Evolutionary conservation across 1,284 basidiomycete genomes (phyloP).

Genomic region (Tylopilus sp.): DNA sequence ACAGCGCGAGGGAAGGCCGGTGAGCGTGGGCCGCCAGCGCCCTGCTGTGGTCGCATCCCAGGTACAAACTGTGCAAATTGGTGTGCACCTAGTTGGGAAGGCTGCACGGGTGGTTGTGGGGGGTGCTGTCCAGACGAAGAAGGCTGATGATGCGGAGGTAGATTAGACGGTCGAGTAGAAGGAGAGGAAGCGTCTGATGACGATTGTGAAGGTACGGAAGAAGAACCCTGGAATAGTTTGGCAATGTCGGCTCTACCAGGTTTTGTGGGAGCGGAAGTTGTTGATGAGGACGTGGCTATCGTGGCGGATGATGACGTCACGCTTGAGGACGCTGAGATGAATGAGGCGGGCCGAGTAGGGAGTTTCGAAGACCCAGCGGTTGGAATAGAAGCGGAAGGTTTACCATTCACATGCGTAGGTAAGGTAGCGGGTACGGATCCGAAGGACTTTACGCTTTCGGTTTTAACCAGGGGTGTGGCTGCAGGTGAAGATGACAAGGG

Average conservation of each 20-base stretch:
- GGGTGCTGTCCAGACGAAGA: slow-evolving; percentile 35
- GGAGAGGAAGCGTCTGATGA: slow-evolving; percentile 37
- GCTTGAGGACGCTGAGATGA: slow-evolving; percentile 34
- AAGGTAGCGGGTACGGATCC: slow-evolving; percentile 54
- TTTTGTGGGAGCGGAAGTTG: slow-evolving; percentile 35
- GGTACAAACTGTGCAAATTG: slow-evolving; percentile 46
- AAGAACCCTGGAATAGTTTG: slow-evolving; percentile 60
- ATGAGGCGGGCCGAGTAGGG: slow-evolving; percentile 31
- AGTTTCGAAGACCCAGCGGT: slow-evolving; percentile 29
- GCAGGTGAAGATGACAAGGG: slow-evolving; percentile 69
- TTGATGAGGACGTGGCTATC: slow-evolving; percentile 24
- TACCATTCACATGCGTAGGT: slow-evolving; percentile 52
- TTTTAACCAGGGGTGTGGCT: slow-evolving; percentile 56
- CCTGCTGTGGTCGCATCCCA: slow-evolving; percentile 40
- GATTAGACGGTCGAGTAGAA: slow-evolving; percentile 41
- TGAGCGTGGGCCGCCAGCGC: slow-evolving; percentile 53
- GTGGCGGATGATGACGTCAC: slow-evolving; percentile 33
- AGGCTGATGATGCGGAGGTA: slow-evolving; percentile 41
- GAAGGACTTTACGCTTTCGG: slow-evolving; percentile 74
- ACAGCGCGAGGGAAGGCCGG: slow-evolving; percentile 59
- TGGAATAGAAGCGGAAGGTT: slow-evolving; percentile 33
- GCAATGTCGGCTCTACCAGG: slow-evolving; percentile 53
- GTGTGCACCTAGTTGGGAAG: slow-evolving; percentile 44
- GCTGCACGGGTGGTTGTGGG: slow-evolving; percentile 39
- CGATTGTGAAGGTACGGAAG: slow-evolving; percentile 28